A percentile compares a stretch with the other conserved stretches of the same genome.
Evolutionary conservation across 441 rosid species (phyloP).

Genomic region (Brassica balearica): DNA sequence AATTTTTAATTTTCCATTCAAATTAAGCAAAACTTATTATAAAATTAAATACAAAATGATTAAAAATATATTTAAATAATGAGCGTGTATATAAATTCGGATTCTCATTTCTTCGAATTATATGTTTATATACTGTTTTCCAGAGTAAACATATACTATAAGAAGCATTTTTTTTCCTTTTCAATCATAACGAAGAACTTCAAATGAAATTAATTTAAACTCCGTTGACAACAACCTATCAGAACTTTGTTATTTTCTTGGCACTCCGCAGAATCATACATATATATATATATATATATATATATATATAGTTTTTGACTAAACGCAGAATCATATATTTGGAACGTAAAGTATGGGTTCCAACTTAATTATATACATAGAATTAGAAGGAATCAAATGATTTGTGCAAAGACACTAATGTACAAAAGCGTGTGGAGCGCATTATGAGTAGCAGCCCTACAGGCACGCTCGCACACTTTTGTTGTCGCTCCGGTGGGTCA

Average conservation of each 20-base stretch:
- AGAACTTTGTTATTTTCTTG: background rate
- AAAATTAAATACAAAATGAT: background rate
- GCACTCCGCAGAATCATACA: background rate
- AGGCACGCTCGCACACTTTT: conserved; percentile 40
- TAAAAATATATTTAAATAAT: background rate
- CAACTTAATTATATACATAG: background rate
- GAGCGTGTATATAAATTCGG: background rate
- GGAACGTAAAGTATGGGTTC: background rate
- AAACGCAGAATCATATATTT: background rate
- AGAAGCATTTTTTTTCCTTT: background rate
- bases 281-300: background rate
- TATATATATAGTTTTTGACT: background rate
- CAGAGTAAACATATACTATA: background rate
- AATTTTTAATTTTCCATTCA: background rate
- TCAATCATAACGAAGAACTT: background rate
- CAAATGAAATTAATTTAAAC: background rate
- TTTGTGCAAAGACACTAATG: conserved; percentile 47
- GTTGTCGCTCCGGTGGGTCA: conserved; percentile 13
- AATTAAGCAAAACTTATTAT: background rate
- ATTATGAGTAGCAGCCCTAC: conserved; percentile 45
- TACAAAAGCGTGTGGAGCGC: conserved; percentile 50
- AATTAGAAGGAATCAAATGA: conserved; percentile 5
- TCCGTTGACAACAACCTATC: background rate
- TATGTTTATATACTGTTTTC: background rate
- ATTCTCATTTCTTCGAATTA: background rate